Evolutionary conservation across 108 stramenopile species (phyloP), one percentile per base, ranked within the genome.

Genomic region (Discostella stelligeroides): DNA sequence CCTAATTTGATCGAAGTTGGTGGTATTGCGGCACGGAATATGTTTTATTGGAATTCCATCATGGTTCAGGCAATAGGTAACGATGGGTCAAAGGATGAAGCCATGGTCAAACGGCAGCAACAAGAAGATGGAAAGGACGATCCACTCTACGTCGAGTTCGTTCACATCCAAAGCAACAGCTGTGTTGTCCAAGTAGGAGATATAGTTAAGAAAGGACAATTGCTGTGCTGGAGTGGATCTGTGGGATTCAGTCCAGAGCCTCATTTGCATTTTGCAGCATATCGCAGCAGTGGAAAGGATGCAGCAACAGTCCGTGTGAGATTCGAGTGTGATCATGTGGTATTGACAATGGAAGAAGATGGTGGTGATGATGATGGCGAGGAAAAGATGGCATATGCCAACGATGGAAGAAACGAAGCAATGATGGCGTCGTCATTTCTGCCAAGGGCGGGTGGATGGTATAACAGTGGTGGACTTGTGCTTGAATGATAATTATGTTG

Each of bases 1-100:
- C n/a, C 53, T 24, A 21, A 29, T 13, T 79, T 84, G 23, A 67
- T 73, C 5, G 67, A 74, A 71, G 67, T 92, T 21, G 86, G 84
- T 34, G 95, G 95, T 15, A 85, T 95, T 47, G 90, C 87, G 18
- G 90, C 87, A 1, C 75, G 76, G 7, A 95, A 95, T 72, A 65
- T 95, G 21, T 95, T 90, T 51, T 48, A 80, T 42, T 95, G 95
- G 95, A 95, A 95, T 49, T 89, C 88, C 21, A 84, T 95, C 50
- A 56, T 90, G 70, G 68, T 95, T 11, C 70, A 83, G 38, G 42
- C 84, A 18, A 70, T 83, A 55, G 66, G 42, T 10, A 40, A 23
- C 11, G 57, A 50, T 28, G 49, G n/a, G n/a, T n/a, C n/a, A n/a
- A n/a, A n/a, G n/a, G n/a, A n/a, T n/a, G n/a, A n/a, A n/a, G n/a